phyloP scores from a whole-genome alignment of 176 grass and related monocot species.

The Leersia perrieri region DNA sequence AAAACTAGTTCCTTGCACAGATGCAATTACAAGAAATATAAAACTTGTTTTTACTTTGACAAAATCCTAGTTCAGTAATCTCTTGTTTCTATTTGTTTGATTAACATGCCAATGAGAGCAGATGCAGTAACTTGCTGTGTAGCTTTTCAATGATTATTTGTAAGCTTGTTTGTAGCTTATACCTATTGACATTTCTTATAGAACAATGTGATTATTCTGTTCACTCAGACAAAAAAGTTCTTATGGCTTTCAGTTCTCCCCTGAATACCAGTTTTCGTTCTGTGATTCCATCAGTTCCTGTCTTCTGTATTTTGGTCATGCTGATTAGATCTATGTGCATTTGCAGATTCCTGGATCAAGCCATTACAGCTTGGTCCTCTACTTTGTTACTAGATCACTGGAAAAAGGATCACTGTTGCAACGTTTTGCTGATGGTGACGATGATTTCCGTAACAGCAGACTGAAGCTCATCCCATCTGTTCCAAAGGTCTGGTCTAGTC shows the following conservation, averaged over 20 bases:
- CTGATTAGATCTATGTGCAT: slow-evolving; percentile 11
- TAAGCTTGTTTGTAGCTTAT: neutral
- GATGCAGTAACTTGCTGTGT: neutral
- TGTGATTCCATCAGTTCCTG: neutral
- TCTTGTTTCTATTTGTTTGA: neutral
- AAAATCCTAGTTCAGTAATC: neutral
- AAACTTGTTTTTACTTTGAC: neutral
- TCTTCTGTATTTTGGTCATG: neutral
- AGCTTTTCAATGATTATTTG: neutral
- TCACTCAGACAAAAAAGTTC: neutral
- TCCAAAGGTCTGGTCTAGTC: slow-evolving; percentile 60
- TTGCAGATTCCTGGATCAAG: slow-evolving; percentile 89
- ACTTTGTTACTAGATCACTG: slow-evolving; percentile 72
- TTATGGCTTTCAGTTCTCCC: neutral
- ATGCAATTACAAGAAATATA: neutral
- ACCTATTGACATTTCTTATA: neutral
- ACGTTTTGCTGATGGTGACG: slow-evolving; percentile 83
- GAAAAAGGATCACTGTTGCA: slow-evolving; percentile 77
- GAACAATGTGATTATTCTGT: neutral
- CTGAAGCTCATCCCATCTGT: slow-evolving; percentile 97
- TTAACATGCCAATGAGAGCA: slow-evolving; percentile 3
- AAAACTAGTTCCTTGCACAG: neutral
- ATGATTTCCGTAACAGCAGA: slow-evolving; percentile 92
- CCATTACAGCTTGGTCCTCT: slow-evolving; percentile 92
- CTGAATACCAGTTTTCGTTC: neutral